Evolutionary conservation across 108 stramenopile genomes (phyloP).

Genomic region (Seminavis robusta): DNA sequence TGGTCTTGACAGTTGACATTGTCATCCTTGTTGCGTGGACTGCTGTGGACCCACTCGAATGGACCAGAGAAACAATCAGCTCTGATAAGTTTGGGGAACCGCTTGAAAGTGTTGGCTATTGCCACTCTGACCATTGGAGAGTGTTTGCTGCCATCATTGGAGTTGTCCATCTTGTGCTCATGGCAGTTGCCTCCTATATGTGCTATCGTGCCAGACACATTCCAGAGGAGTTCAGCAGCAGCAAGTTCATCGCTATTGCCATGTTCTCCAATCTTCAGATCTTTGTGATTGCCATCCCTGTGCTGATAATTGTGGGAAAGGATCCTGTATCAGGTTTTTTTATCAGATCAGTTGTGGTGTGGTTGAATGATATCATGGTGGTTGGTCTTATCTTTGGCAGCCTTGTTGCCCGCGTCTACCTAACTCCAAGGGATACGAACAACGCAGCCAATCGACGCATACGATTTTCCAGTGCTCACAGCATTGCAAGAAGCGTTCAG

Average conservation of each 20-base stretch:
- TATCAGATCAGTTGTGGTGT: constrained; percentile 2
- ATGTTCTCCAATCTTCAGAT: constrained; percentile 16
- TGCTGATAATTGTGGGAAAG: background rate
- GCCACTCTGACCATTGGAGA: constrained; percentile 7
- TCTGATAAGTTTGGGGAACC: constrained; percentile 9
- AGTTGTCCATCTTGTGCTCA: background rate
- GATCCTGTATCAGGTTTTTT: constrained; percentile 7
- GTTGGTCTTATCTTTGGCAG: constrained; percentile 12
- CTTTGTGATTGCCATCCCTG: constrained; percentile 2
- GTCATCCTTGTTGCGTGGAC: constrained; percentile 6
- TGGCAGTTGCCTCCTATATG: constrained; percentile 6
- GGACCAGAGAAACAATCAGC: background rate
- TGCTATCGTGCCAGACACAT: constrained; percentile 9
- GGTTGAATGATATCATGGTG: constrained; percentile 9
- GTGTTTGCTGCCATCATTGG: background rate
- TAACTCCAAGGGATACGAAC: too few species aligned
- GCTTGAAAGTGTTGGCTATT: constrained; percentile 6
- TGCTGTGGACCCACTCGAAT: constrained; percentile 5
- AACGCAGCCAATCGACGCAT: too few species aligned
- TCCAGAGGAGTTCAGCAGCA: constrained; percentile 2
- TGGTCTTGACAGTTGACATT: constrained; percentile 3
- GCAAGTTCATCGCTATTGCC: constrained; percentile 8
- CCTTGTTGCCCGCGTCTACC: background rate
- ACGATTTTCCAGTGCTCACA: too few species aligned
- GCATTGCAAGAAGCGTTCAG: too few species aligned